Percentiles rank a stretch among this genome's conserved stretches.
phyloP scores from a whole-genome alignment of 768 basidiomycete genomes.

The Leccinum barrowsii region DNA sequence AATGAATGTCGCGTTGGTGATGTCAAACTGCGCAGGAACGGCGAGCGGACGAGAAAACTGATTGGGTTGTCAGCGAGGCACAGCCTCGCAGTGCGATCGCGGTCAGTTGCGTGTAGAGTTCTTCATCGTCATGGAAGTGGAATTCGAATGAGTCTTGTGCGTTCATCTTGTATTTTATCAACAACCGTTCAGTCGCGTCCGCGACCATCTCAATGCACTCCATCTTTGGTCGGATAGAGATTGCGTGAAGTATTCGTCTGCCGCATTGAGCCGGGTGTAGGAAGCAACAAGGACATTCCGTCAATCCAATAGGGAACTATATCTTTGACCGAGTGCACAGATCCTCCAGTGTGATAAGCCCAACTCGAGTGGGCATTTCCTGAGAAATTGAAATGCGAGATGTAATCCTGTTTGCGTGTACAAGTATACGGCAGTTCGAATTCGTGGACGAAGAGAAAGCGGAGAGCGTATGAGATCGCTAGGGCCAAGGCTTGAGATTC shows the following conservation, averaged over 20 bases:
- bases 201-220: conserved; percentile 86
- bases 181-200: conserved; percentile 37
- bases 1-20: too few relatives aligned
- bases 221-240: conserved; percentile 57
- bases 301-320: conserved; percentile 52
- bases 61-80: too few relatives aligned
- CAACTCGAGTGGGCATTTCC: conserved; percentile 55
- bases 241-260: conserved; percentile 73
- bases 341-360: conserved; percentile 81
- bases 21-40: too few relatives aligned
- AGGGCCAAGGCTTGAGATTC: conserved; percentile 33
- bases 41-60: too few relatives aligned
- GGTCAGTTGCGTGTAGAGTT: conserved; percentile 36
- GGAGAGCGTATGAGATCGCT: too few relatives aligned
- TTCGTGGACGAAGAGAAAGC: conserved; percentile 41
- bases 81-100: too few relatives aligned
- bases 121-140: conserved; percentile 69
- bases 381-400: conserved; percentile 72
- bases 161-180: conserved; percentile 56
- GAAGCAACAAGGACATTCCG: conserved; percentile 56
- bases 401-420: conserved; percentile 89
- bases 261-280: conserved; percentile 64
- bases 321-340: conserved; percentile 80
- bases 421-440: conserved; percentile 42
- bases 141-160: conserved; percentile 61